phyloP scores from a whole-genome alignment of 495 filamentous ascomycete genomes.

The Aspergillus avenaceus region DNA sequence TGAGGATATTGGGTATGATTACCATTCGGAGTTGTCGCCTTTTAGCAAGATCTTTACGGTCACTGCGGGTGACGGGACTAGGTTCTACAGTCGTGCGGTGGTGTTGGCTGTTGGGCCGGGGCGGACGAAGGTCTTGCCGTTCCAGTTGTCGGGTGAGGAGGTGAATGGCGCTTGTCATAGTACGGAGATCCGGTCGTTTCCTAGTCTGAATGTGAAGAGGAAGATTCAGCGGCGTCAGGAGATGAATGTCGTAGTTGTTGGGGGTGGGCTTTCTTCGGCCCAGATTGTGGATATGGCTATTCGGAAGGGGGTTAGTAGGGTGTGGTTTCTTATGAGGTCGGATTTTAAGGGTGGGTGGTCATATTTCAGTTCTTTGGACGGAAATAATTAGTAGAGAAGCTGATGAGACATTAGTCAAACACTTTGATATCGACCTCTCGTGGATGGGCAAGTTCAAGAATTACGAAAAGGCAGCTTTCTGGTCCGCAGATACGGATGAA shows the following conservation, averaged over 20 bases:
- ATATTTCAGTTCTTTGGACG: too few relatives aligned
- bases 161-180: conserved; percentile 50
- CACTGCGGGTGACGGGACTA: conserved; percentile 37
- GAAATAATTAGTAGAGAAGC: too few relatives aligned
- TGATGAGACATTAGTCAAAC: conserved; percentile 42
- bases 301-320: conserved; percentile 46
- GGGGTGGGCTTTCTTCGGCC: conserved; percentile 58
- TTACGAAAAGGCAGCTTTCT: conserved; percentile 57
- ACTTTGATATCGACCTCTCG: conserved; percentile 57
- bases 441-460: conserved; percentile 70
- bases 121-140: conserved; percentile 49
- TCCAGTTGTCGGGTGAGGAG: conserved; percentile 31
- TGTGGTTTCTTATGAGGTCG: conserved; percentile 56
- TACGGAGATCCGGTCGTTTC: conserved; percentile 50
- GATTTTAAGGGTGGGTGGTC: conserved; percentile 40
- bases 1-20: conserved; percentile 47
- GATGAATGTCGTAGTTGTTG: conserved; percentile 55
- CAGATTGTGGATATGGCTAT: conserved; percentile 57
- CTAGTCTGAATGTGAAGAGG: conserved; percentile 33
- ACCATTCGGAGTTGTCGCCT: conserved; percentile 21
- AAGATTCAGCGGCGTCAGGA: conserved; percentile 44
- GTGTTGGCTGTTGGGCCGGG: conserved; percentile 56
- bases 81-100: conserved; percentile 46
- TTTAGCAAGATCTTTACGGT: conserved; percentile 48
- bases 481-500: conserved; percentile 55